Conservation (phyloP, 495 filamentous ascomycete species). For the Podospora comata region DNA sequence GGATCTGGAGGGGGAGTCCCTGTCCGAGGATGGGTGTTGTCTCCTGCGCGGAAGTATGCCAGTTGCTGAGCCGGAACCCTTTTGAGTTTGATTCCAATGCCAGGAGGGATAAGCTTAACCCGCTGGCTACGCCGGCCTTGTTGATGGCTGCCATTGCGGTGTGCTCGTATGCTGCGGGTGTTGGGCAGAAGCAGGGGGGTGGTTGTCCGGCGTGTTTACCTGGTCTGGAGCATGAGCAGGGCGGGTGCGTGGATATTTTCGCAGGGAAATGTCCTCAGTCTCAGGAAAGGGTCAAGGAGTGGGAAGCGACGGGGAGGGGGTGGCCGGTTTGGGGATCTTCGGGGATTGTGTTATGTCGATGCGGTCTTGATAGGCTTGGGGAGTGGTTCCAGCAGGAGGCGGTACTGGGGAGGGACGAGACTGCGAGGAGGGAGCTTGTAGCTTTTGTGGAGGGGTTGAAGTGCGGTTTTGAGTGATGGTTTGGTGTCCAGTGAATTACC, state of each 20-base stretch:
- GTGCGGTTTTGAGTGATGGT: neutral
- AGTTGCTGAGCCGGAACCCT: constrained; percentile 16
- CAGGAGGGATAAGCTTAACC: constrained; percentile 20
- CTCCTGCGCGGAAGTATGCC: constrained; percentile 31
- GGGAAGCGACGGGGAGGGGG: constrained; percentile 24
- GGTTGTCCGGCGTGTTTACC: constrained; percentile 28
- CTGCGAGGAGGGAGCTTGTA: constrained; percentile 31
- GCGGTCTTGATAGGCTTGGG: constrained; percentile 25
- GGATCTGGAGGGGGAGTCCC: constrained; percentile 25
- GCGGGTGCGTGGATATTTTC: constrained; percentile 24
- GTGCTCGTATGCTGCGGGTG: constrained; percentile 28
- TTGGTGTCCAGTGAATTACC: too few species aligned
- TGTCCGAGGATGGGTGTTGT: constrained; percentile 26
- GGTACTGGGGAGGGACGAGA: constrained; percentile 25
- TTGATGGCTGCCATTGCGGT: constrained; percentile 35
- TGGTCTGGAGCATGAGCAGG: constrained; percentile 6
- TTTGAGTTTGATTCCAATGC: neutral
- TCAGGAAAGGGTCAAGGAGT: constrained; percentile 15
- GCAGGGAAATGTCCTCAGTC: constrained; percentile 20
- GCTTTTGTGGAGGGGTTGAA: constrained; percentile 8
- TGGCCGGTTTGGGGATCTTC: constrained; percentile 29
- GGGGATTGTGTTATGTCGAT: constrained; percentile 29
- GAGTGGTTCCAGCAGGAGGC: constrained; percentile 27
- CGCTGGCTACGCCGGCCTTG: constrained; percentile 27
- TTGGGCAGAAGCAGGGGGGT: constrained; percentile 6